A percentile compares a stretch with the other conserved stretches of the same genome.
Conservation (phyloP, 2,329 filamentous ascomycete genomes). For the Cordyceps cicadae region DNA sequence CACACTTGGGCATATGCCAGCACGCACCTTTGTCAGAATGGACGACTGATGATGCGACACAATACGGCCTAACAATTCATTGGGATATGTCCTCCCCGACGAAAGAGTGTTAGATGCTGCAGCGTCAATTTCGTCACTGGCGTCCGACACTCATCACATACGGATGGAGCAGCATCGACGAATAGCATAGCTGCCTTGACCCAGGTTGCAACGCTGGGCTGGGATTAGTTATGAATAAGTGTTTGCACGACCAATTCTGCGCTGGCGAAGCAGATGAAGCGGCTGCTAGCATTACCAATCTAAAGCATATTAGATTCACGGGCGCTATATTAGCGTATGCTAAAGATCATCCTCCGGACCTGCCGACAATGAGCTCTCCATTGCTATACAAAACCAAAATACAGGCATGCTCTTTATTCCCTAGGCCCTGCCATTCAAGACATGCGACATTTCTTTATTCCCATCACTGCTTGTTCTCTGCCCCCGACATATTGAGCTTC, state of each 20-base stretch:
- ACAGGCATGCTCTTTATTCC: background rate
- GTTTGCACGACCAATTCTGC: background rate
- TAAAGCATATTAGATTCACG: background rate
- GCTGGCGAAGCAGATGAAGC: background rate
- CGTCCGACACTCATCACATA: background rate
- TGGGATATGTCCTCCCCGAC: background rate
- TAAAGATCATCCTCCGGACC: background rate
- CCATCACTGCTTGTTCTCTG: background rate
- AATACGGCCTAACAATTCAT: too few species aligned
- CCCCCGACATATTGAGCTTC: background rate
- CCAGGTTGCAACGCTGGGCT: background rate
- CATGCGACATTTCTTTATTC: background rate
- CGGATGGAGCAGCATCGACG: background rate
- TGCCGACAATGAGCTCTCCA: too few species aligned
- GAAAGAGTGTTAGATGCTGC: background rate
- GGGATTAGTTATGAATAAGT: background rate
- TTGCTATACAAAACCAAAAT: background rate
- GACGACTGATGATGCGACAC: background rate
- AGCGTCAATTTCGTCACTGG: background rate
- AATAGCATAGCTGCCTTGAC: background rate
- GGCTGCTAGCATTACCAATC: background rate
- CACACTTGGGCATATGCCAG: background rate
- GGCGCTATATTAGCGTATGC: background rate
- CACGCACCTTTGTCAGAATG: background rate
- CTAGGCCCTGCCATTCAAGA: background rate